Base-by-base conservation (phyloP, 2,329 filamentous ascomycete genomes). In the Fusarium acutatum region DNA sequence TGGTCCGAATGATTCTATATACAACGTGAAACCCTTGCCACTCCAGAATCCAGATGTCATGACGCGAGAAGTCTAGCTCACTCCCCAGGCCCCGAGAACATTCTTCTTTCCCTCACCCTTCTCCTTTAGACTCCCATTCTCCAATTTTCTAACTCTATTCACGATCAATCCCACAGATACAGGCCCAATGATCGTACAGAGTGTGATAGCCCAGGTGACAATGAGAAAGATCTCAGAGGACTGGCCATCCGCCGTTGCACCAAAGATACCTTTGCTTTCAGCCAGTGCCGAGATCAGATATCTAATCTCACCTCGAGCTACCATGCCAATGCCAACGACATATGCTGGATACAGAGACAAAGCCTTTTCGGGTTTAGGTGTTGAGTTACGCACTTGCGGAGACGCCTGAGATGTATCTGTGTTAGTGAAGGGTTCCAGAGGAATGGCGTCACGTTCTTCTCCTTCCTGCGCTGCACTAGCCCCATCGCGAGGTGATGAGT, bases 271-370 rank as follows among this genome's bases (percentile, higher is more conserved):
- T 4, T 84, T 83, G 50, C 83, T 86, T 75, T 93, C 87, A 0
- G 92, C 92, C 0, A 95, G 80, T 0, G 91, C 89, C 2, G 91
- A 90, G 69, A 96, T 94, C 47, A 96, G 80, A 69, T 94, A 94
- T 0, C 93, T 93, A 38, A 96, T 94, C 79, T 96, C 93, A 2
- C 93, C 93, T n/a, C 93, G 86, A 0, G 93, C 90, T 0, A 92
- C 88, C 93, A 96, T 96, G 6, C 84, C 86, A 24, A 88, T 84
- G 1, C 91, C 91, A 0, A 95, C 82, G 6, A 95, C 90, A 1
- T 87, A 85, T 0, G 90, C 87, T 1, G 93, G 92, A 69, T 94
- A 92, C 2, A 93, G 82, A 0, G 92, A 94, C 7, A 87, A 80
- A 0, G 90, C 88, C 53, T 88, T 89, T 1, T 82, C 77, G 11